A percentile compares a stretch with the other conserved stretches of the same genome.
phyloP scores from a whole-genome alignment of 2,329 filamentous ascomycete genomes.

The Kalmusia sp. region DNA sequence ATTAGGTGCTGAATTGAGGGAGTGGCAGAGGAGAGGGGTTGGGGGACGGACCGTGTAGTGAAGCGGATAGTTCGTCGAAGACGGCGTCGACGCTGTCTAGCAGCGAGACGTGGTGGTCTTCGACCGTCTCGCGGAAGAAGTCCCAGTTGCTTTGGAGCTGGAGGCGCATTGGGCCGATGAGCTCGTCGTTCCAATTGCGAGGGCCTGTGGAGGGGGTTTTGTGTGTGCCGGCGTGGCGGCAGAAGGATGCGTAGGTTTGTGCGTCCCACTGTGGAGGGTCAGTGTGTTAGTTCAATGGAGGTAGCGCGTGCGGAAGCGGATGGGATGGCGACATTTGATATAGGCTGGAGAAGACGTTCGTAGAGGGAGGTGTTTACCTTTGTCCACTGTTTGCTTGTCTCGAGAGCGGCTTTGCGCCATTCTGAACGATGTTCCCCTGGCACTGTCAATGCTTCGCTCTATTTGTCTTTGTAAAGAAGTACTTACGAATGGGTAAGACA shows the following conservation, averaged over 20 bases:
- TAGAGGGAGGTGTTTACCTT: slow-evolving; percentile 9
- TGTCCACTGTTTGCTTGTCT: slow-evolving; percentile 20
- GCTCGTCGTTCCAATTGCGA: slow-evolving; percentile 19
- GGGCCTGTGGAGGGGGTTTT: slow-evolving; percentile 4
- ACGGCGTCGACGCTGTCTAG: slow-evolving; percentile 8
- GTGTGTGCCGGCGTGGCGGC: slow-evolving; percentile 13
- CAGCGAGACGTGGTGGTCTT: slow-evolving; percentile 11
- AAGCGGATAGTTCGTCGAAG: slow-evolving; percentile 11
- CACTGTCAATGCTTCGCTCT: too few relatives aligned
- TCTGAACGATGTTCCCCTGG: slow-evolving; percentile 16
- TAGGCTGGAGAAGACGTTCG: too few relatives aligned
- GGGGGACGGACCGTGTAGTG: slow-evolving; percentile 2
- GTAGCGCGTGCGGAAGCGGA: too few relatives aligned
- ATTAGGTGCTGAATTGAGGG: neutral
- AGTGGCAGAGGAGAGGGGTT: neutral
- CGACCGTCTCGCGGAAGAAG: slow-evolving; percentile 14
- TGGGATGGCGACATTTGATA: too few relatives aligned
- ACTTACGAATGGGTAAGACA: slow-evolving; percentile 16
- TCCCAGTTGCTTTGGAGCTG: slow-evolving; percentile 18
- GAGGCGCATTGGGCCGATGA: slow-evolving; percentile 17
- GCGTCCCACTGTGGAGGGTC: slow-evolving; percentile 10
- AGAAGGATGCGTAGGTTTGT: slow-evolving; percentile 16
- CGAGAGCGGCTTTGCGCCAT: slow-evolving; percentile 14
- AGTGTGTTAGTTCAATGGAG: too few relatives aligned
- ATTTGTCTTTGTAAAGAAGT: too few relatives aligned